A percentile compares a stretch with the other conserved stretches of the same genome.
phyloP scores from a whole-genome alignment of 768 basidiomycete genomes.

The Vararia minispora region DNA sequence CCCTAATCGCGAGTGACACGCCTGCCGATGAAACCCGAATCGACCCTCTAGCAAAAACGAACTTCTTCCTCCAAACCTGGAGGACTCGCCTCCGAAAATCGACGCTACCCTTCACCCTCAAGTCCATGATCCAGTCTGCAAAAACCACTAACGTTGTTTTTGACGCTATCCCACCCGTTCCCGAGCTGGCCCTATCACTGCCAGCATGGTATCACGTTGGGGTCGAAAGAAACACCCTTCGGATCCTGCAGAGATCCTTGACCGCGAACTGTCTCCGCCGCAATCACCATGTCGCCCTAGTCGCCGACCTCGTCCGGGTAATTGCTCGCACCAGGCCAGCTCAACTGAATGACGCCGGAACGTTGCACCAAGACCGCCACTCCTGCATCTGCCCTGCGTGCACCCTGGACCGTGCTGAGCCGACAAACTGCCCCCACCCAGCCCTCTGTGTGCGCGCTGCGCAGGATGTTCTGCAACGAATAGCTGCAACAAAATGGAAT shows the following conservation, averaged over 20 bases:
- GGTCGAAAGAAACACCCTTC: neutral
- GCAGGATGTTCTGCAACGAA: too few species aligned
- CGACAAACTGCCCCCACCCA: too few species aligned
- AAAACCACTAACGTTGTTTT: neutral
- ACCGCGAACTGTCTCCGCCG: neutral
- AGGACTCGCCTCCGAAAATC: neutral
- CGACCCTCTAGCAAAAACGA: neutral
- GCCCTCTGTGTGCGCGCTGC: too few species aligned
- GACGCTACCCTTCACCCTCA: neutral
- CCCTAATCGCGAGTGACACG: neutral
- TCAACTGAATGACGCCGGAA: too few species aligned
- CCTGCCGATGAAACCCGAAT: neutral
- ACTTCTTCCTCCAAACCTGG: too few species aligned
- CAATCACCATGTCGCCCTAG: neutral
- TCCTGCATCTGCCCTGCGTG: too few species aligned
- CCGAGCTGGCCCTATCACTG: neutral
- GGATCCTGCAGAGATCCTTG: neutral
- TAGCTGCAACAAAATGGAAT: too few species aligned
- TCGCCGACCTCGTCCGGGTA: too few species aligned
- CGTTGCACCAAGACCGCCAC: too few species aligned
- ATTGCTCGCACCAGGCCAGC: too few species aligned
- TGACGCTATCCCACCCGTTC: neutral
- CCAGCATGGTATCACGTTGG: slow-evolving; percentile 6
- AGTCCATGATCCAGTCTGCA: neutral
- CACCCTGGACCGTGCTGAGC: too few species aligned